Percentiles rank a stretch among this genome's conserved stretches.
Conservation (phyloP, 2,329 filamentous ascomycete genomes). For the Epichloe aotearoae region DNA sequence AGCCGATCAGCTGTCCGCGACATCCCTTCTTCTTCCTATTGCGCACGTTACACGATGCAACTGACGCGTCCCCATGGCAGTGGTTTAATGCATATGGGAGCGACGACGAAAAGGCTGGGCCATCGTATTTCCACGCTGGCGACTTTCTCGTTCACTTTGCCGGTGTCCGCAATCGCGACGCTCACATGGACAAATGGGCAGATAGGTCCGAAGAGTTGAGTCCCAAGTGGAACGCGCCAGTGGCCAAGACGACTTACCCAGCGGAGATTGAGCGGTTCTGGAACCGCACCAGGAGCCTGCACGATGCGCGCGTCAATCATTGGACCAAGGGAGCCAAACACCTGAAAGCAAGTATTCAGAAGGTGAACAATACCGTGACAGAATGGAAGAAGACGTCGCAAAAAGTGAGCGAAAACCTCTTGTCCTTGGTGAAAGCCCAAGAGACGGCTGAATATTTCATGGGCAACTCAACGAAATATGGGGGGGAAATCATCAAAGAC, state of each 20-base stretch:
- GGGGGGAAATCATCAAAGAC: not conserved
- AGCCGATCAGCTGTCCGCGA: not conserved
- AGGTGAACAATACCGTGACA: not conserved
- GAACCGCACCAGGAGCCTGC: not conserved
- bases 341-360: not conserved
- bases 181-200: constrained; percentile 1
- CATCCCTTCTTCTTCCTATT: not conserved
- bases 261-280: constrained; percentile 1
- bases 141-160: constrained; percentile 12
- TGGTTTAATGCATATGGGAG: constrained; percentile 12
- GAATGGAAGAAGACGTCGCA: not conserved
- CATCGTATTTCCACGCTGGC: constrained; percentile 3
- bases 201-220: not conserved
- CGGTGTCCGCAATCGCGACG: constrained; percentile 1
- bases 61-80: not conserved
- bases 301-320: not conserved
- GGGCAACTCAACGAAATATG: not conserved
- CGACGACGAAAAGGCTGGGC: not conserved
- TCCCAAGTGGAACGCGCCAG: constrained; percentile 2
- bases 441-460: not conserved
- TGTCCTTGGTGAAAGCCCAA: not conserved
- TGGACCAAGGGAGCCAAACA: constrained; percentile 1
- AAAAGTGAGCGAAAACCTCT: not conserved
- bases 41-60: no score
- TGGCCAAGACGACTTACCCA: not conserved